These are phyloP conservation scores for Blastomyces silverae DNA, from an alignment of 2,329 filamentous ascomycete species.

Conservation along the genomic window DNA sequence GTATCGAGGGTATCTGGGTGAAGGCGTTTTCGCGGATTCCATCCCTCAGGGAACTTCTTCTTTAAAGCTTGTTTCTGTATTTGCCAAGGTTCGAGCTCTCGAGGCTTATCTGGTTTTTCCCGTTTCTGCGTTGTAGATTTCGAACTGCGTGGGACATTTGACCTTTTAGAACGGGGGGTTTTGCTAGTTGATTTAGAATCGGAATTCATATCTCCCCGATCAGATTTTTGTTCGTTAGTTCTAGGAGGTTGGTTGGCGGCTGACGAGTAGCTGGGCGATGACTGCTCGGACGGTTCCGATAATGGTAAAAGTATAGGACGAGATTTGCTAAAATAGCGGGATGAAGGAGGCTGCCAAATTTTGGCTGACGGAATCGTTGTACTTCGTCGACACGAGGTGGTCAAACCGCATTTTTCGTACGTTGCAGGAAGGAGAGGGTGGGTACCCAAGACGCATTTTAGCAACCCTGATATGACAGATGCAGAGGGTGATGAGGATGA, in stretches of 20 bases:
- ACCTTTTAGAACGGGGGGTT: not conserved
- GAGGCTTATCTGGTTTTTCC: not conserved
- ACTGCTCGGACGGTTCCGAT: not conserved
- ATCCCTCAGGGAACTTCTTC: slow-evolving; percentile 70
- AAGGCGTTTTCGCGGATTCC: slow-evolving; percentile 75
- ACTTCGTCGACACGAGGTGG: slow-evolving; percentile 2
- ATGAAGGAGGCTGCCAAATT: slow-evolving; percentile 1
- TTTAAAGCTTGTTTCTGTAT: slow-evolving; percentile 67
- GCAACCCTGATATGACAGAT: not conserved
- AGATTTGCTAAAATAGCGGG: slow-evolving; percentile 1
- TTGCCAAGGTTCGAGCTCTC: slow-evolving; percentile 56
- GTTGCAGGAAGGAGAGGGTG: not conserved
- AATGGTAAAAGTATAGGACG: not conserved
- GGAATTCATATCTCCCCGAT: not conserved
- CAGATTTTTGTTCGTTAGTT: not conserved
- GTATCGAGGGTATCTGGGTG: slow-evolving; percentile 90
- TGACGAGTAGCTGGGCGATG: not conserved
- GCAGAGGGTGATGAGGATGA: not conserved
- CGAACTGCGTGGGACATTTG: not conserved
- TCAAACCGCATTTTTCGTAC: not conserved
- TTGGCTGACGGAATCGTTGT: not conserved
- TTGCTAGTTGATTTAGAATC: not conserved
- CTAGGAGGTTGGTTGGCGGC: not conserved
- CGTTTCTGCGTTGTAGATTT: slow-evolving; percentile 18
- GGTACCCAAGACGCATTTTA: not conserved